Base-by-base conservation (phyloP, 176 grass and related monocot species). In the Puya raimondii region DNA sequence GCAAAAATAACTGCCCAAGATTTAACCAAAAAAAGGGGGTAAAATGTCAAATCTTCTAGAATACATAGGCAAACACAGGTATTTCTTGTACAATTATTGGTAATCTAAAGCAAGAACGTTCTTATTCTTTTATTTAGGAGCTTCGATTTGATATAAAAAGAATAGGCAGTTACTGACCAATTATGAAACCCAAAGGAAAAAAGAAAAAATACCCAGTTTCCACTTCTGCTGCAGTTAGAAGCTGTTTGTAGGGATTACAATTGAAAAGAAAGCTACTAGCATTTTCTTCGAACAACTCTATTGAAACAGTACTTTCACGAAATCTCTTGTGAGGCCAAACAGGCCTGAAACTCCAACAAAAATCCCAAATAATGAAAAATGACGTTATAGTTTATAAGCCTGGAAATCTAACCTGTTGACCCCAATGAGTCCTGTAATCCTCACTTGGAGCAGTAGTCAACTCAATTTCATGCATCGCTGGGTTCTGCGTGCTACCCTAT, bases 401-500 rank as follows among this genome's bases (percentile, higher is more conserved):
- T 47, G 64, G 63, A 75, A 71, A 84, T 73, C 53, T 29, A 67
- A 99, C 94, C 94, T 99, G 94, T 74, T 99, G 94, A 10, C 89
- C 94, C 94, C 94, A 99, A 54, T 99, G 94, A 53, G 89, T 99
- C 1, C 87, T 75, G 33, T 85, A 85, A 9, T 90, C 68, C 50
- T 66, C 74, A 84, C 88, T 77, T 51, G 94, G 94, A 78, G 89
- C 90, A 26, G 94, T 99, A 64, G 25, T 99, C 77, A 99, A 74
- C 76, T 86, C 87, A 71, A 99, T 78, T 79, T 86, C 87, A 67
- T 88, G 59, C 67, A 64, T 70, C 11, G 87, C 94, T 58, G 82
- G 87, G 67, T 91, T 99, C 73, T 78, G 77, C 63, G 47, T 54
- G 20, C 75, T 82, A 84, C 90, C 95, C 90, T 99, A 66, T 6